Base-by-base conservation (phyloP, 2,329 filamentous ascomycete genomes). In the Bipolaris sorokiniana region DNA sequence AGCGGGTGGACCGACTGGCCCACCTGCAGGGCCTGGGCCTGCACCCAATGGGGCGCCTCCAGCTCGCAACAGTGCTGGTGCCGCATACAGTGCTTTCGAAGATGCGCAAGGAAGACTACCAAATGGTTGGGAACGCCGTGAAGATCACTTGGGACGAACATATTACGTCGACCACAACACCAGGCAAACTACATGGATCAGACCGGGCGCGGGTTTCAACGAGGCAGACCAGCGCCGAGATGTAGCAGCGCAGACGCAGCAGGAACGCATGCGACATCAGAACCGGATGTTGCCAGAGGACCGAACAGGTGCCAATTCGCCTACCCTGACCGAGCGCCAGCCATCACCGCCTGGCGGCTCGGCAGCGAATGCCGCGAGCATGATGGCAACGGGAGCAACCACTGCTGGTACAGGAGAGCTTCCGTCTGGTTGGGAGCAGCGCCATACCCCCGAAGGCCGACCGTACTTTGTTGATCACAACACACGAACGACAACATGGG, bases 111-210 rank as follows among this genome's bases (percentile, higher is more conserved):
- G 95, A 55, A 88, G 94, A 67, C 79, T 99, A 52, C 95, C 95
- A 33, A 88, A 90, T 48, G 95, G 95, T 33, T 99, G 95, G 94
- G 95, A 99, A 79, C 88, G 95, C 54, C 87, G 95, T 54, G 94
- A 98, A 77, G 95, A 99, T 75, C 95, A 97, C 67, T 79, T 98
- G 41, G 94, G 95, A 50, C 86, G 95, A 70, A 98, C 94, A 20
- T 99, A 99, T 75, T 99, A 98, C 75, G 95, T 99, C 50, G 95
- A 99, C 72, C 95, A 98, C 76, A 98, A 98, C 76, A 97, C 93
- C 6, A 85, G 95, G 69, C 94, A 95, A 53, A 99, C 95, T 0
- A 98, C 94, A 67, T 99, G 95, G 95, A 94, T 91, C 67, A 84
- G 95, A 58, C 95, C 95, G 7, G 90, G 91, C n/a, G 84, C 85